A percentile compares a stretch with the other conserved stretches of the same genome.
Evolutionary conservation across 345 rosid species (phyloP).

Genomic region (Anacardium occidentale): DNA sequence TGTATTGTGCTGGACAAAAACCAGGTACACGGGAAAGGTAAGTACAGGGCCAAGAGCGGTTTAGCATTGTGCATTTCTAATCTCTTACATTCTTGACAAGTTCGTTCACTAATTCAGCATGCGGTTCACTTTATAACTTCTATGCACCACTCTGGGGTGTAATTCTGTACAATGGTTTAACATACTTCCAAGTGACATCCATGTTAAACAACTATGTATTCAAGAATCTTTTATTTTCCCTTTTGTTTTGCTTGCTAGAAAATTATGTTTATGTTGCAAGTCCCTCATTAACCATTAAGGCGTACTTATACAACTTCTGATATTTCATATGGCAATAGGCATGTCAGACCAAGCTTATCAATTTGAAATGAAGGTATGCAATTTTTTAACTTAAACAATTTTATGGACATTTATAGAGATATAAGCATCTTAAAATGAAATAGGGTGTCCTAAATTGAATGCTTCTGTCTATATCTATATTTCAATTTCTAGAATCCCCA

Average conservation of each 20-base stretch:
- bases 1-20: too few species aligned
- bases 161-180: constrained; percentile 90
- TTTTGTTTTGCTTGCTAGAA: neutral
- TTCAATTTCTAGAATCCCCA: neutral
- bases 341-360: constrained; percentile 76
- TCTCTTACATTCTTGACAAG: neutral
- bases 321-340: constrained; percentile 82
- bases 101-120: constrained; percentile 36
- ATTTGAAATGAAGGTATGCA: constrained; percentile 66
- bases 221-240: neutral
- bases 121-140: constrained; percentile 84
- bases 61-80: neutral
- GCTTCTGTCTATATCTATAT: neutral
- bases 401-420: neutral
- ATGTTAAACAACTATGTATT: constrained; percentile 78
- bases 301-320: constrained; percentile 7
- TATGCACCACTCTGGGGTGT: constrained; percentile 95
- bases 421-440: neutral
- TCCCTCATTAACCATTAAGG: constrained; percentile 9
- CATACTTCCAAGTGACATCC: constrained; percentile 90
- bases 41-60: neutral
- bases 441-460: neutral
- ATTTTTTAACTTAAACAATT: constrained; percentile 5
- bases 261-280: neutral
- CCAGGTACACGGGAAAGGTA: too few species aligned